phyloP scores from a whole-genome alignment of 208 protist species.

The Acanthamoeba lenticulata region DNA sequence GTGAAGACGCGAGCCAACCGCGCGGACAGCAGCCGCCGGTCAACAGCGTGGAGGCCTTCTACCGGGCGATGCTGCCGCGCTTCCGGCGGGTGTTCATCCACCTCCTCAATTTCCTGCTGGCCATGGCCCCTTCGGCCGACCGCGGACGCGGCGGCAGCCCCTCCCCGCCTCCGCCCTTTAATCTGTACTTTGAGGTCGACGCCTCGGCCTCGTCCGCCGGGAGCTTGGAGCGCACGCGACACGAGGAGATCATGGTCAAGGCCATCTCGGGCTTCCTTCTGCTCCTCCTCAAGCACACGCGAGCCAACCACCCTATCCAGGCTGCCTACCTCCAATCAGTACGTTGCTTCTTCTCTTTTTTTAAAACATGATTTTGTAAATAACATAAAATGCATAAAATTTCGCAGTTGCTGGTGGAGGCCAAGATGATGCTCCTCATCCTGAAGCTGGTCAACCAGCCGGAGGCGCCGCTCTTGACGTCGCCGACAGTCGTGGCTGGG shows the following conservation, averaged over 20 bases:
- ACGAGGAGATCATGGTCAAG: slow-evolving; percentile 63
- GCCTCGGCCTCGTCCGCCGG: background rate
- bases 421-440: slow-evolving; percentile 62
- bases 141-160: no score
- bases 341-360: background rate
- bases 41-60: slow-evolving; percentile 49
- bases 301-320: slow-evolving; percentile 57
- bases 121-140: slow-evolving; percentile 39
- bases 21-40: background rate
- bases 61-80: slow-evolving; percentile 3
- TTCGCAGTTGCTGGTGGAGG: slow-evolving; percentile 51
- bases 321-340: slow-evolving; percentile 45
- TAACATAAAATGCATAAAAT: no score
- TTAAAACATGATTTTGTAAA: slow-evolving; percentile 6
- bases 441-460: slow-evolving; percentile 65
- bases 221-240: background rate
- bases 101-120: slow-evolving; percentile 61
- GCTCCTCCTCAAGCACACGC: slow-evolving; percentile 62
- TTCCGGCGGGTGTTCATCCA: slow-evolving; percentile 60
- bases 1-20: background rate
- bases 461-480: background rate
- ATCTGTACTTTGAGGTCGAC: slow-evolving; percentile 34
- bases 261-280: slow-evolving; percentile 56
- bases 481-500: background rate
- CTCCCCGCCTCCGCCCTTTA: slow-evolving; percentile 2